phyloP scores from a whole-genome alignment of 345 rosid species.

The Aquilaria sinensis region DNA sequence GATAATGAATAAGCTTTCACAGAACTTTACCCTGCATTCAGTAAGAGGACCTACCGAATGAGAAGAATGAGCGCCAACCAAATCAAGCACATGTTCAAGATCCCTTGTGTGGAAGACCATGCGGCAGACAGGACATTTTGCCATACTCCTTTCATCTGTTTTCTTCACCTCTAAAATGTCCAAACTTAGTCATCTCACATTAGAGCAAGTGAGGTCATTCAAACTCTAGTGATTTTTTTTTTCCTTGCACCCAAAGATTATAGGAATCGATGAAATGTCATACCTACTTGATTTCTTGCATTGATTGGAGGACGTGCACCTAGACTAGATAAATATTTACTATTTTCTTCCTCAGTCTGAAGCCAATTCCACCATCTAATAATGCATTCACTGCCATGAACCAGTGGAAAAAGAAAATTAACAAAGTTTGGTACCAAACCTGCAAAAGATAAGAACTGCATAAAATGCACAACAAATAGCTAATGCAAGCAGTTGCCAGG shows the following conservation, averaged over 20 bases:
- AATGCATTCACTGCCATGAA: slow-evolving; percentile 68
- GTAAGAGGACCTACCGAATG: slow-evolving; percentile 36
- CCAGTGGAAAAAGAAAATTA: slow-evolving; percentile 1
- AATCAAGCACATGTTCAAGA: slow-evolving; percentile 68
- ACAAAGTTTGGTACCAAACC: slow-evolving; percentile 3
- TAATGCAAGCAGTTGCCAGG: neutral
- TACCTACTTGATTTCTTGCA: slow-evolving; percentile 36
- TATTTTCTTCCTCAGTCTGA: slow-evolving; percentile 38
- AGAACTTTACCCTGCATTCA: neutral
- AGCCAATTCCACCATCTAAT: slow-evolving; percentile 92
- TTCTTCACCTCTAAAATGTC: slow-evolving; percentile 20
- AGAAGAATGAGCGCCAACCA: slow-evolving; percentile 50
- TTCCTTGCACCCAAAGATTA: no score
- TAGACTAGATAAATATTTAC: slow-evolving; percentile 18
- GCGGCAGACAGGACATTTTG: slow-evolving; percentile 87
- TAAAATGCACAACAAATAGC: neutral
- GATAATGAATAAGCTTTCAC: neutral
- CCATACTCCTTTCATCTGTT: slow-evolving; percentile 33
- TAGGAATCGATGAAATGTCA: neutral
- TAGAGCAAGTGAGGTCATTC: no score
- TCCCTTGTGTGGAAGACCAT: slow-evolving; percentile 67
- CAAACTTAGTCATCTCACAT: no score
- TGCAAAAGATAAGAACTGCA: neutral
- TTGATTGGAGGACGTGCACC: slow-evolving; percentile 15
- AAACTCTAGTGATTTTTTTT: no score